Evolutionary conservation across 2,329 filamentous ascomycete species (phyloP), one percentile per base, ranked within the genome.

Genomic region (Phaeoacremonium minimum): DNA sequence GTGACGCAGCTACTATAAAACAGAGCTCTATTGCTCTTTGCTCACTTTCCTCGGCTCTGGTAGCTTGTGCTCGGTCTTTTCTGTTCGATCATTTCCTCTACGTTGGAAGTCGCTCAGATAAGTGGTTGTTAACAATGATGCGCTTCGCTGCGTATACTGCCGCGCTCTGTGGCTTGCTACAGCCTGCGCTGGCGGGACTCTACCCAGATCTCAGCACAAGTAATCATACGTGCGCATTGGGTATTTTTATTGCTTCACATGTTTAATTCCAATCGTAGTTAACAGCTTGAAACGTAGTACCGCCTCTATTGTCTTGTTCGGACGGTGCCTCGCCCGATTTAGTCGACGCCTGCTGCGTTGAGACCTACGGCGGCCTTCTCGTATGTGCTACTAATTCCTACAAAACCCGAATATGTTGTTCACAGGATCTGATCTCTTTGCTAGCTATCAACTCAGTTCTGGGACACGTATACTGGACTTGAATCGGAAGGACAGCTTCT

Each of bases 341-440:
- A 36, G 71, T 75, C 20, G 78, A 84, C 49, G 72, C 72, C 2
- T 84, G 80, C 66, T 84, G 80, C 48, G 67, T 67, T 13, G 80
- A 84, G 61, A 83, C 80, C 0, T 83, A 64, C 46, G 80, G 80
- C 18, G 80, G 80, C 4, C 64, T 84, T 5, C 50, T 83, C 19
- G 59, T 66, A 46, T n/a, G n/a, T n/a, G n/a, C n/a, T n/a, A n/a
- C n/a, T n/a, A n/a, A n/a, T n/a, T n/a, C n/a, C n/a, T n/a, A n/a
- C n/a, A n/a, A n/a, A n/a, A n/a, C n/a, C n/a, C n/a, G n/a, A n/a
- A n/a, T n/a, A n/a, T n/a, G n/a, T n/a, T n/a, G n/a, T n/a, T n/a
- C n/a, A n/a, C n/a, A n/a, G n/a, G n/a, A n/a, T n/a, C n/a, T n/a
- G n/a, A n/a, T n/a, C n/a, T n/a, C n/a, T n/a, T n/a, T n/a, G n/a